Evolutionary conservation across 1,284 basidiomycete genomes (phyloP).

Genomic region (Ceratorhiza oryzae-sativae): DNA sequence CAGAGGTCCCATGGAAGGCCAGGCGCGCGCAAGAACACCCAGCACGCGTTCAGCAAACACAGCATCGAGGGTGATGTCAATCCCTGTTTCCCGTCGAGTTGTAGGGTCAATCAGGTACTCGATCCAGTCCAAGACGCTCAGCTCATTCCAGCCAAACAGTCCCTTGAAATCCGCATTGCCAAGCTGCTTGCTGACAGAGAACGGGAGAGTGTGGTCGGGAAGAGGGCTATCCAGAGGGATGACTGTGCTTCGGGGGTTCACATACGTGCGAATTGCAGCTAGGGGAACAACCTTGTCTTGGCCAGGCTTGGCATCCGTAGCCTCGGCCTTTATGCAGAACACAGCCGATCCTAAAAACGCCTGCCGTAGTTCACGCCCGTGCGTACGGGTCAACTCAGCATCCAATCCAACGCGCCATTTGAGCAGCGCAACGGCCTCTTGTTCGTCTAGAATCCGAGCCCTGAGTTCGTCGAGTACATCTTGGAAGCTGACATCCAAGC

Average conservation of each 20-base stretch:
- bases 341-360: constrained; percentile 72
- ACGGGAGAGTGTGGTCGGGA: constrained; percentile 79
- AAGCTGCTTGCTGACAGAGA: constrained; percentile 71
- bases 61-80: constrained; percentile 73
- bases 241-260: constrained; percentile 71
- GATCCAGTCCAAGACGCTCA: constrained; percentile 81
- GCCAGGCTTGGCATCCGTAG: constrained; percentile 36
- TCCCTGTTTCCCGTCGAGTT: constrained; percentile 58
- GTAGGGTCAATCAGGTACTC: constrained; percentile 65
- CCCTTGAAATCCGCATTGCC: constrained; percentile 62
- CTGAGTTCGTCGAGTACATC: constrained; percentile 88
- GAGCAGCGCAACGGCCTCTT: constrained; percentile 83
- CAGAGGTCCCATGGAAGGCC: constrained; percentile 70
- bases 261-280: constrained; percentile 71
- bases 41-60: constrained; percentile 87
- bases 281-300: constrained; percentile 68
- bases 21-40: constrained; percentile 72
- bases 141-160: constrained; percentile 82
- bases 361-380: constrained; percentile 58
- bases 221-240: constrained; percentile 87
- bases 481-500: constrained; percentile 83
- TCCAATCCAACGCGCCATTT: constrained; percentile 87
- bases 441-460: constrained; percentile 71
- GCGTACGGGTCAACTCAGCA: constrained; percentile 56
- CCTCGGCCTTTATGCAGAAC: constrained; percentile 40